Evolutionary conservation across 2,329 filamentous ascomycete species (phyloP).

Genomic region (Parafenestella ontariensis): DNA sequence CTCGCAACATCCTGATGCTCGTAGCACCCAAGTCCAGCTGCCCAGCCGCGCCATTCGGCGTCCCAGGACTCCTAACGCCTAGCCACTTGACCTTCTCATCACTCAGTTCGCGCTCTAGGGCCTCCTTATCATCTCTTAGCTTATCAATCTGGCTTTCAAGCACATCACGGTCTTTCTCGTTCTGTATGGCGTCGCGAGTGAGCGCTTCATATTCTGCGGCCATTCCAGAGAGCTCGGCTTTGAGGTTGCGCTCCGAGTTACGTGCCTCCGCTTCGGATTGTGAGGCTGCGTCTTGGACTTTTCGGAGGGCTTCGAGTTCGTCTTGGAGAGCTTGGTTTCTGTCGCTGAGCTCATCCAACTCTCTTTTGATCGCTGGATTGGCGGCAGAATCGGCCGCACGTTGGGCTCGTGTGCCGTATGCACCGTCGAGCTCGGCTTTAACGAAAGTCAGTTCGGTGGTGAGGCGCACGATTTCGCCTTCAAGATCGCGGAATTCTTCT

Average conservation of each 20-base stretch:
- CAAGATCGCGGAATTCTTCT: slow-evolving; percentile 53
- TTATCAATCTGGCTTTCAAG: slow-evolving; percentile 70
- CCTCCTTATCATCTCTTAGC: slow-evolving; percentile 68
- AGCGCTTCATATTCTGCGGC: slow-evolving; percentile 74
- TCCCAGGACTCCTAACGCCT: slow-evolving; percentile 64
- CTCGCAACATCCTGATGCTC: slow-evolving; percentile 72
- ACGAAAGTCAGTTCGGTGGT: slow-evolving; percentile 88
- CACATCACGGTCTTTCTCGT: slow-evolving; percentile 72
- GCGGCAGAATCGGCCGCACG: slow-evolving; percentile 70
- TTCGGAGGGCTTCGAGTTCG: slow-evolving; percentile 54
- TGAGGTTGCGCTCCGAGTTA: slow-evolving; percentile 57
- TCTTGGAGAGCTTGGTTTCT: slow-evolving; percentile 51
- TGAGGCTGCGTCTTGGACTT: slow-evolving; percentile 44
- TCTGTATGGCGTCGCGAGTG: slow-evolving; percentile 72
- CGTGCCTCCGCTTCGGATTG: slow-evolving; percentile 45
- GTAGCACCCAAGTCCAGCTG: slow-evolving; percentile 60
- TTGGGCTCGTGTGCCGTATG: slow-evolving; percentile 80
- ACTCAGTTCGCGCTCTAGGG: slow-evolving; percentile 67
- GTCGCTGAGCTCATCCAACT: slow-evolving; percentile 63
- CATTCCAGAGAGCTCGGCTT: slow-evolving; percentile 71
- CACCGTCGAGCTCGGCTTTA: slow-evolving; percentile 88
- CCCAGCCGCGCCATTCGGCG: slow-evolving; percentile 31
- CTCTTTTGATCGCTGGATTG: slow-evolving; percentile 63
- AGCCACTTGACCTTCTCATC: slow-evolving; percentile 73
- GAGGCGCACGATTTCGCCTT: slow-evolving; percentile 69